phyloP scores from a whole-genome alignment of 2,329 filamentous ascomycete genomes.

The Capronia coronata region DNA sequence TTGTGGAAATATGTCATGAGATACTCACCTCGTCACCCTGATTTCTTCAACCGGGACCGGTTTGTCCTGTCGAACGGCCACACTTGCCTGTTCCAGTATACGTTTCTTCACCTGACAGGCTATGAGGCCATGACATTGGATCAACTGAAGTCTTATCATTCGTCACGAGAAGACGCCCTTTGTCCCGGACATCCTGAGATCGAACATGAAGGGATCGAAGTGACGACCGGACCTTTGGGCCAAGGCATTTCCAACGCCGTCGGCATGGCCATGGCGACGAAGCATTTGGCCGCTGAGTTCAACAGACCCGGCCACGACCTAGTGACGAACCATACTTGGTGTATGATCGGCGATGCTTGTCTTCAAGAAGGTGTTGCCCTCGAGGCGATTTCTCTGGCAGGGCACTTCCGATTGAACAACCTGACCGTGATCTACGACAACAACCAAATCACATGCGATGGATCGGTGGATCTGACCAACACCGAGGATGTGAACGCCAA shows the following conservation, averaged over 20 bases:
- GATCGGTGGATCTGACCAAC: conserved; percentile 49
- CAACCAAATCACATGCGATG: conserved; percentile 56
- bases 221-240: conserved; percentile 53
- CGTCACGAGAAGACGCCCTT: conserved; percentile 43
- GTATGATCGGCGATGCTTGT: conserved; percentile 54
- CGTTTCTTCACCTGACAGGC: conserved; percentile 48
- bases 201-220: conserved; percentile 50
- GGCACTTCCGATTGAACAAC: conserved; percentile 52
- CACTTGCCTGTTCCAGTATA: conserved; percentile 51
- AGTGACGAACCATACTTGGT: conserved; percentile 47
- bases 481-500: conserved; percentile 54
- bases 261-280: conserved; percentile 52
- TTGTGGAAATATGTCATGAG: conserved; percentile 59
- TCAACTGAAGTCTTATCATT: conserved; percentile 52
- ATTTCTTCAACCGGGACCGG: conserved; percentile 56
- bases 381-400: conserved; percentile 53
- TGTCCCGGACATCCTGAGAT: conserved; percentile 49
- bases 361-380: conserved; percentile 54
- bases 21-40: conserved; percentile 50
- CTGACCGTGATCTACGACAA: conserved; percentile 56
- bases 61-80: conserved; percentile 60
- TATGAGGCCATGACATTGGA: conserved; percentile 52
- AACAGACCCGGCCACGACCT: conserved; percentile 46
- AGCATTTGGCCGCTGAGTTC: conserved; percentile 48
- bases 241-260: conserved; percentile 56